Percentiles rank a stretch among this genome's conserved stretches.
These are phyloP conservation scores for Macrotyloma uniflorum DNA, from an alignment of 306 rosid species.

Conservation along the genomic window DNA sequence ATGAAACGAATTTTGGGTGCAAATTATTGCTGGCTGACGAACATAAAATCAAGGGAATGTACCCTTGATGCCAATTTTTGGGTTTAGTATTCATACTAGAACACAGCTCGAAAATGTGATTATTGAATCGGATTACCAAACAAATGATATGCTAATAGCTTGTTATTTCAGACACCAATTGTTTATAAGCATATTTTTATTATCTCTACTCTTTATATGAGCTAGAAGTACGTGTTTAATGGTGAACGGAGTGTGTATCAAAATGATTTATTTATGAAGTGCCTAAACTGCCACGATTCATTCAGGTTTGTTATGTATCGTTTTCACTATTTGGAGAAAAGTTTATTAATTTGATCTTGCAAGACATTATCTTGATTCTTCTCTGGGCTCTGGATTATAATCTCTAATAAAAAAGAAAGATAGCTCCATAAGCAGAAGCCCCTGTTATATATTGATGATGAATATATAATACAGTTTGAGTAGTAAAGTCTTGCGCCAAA, in stretches of 20 bases:
- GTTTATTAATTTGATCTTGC: too few relatives aligned
- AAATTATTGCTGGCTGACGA: constrained; percentile 22
- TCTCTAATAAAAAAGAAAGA: too few relatives aligned
- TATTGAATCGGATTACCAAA: constrained; percentile 25
- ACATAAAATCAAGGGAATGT: constrained; percentile 43
- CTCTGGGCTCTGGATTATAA: too few relatives aligned
- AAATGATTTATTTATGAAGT: constrained; percentile 11
- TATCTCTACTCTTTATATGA: neutral
- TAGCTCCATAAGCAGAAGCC: too few relatives aligned
- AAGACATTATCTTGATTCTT: too few relatives aligned
- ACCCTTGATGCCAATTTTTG: constrained; percentile 33
- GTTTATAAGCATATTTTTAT: neutral
- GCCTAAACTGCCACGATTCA: constrained; percentile 8
- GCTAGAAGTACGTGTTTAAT: neutral
- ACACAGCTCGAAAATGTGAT: constrained; percentile 27
- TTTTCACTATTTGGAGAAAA: neutral
- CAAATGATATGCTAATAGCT: constrained; percentile 15
- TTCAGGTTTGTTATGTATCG: neutral
- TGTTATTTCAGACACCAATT: neutral
- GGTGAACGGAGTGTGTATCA: neutral
- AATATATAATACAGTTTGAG: too few relatives aligned
- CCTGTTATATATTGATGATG: too few relatives aligned
- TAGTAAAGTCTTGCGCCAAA: too few relatives aligned
- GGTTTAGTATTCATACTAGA: constrained; percentile 19
- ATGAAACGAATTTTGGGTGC: constrained; percentile 36